Evolutionary conservation across 495 filamentous ascomycete genomes (phyloP), one percentile per base, ranked within the genome.

Genomic region (Penicillium bialowiezense): DNA sequence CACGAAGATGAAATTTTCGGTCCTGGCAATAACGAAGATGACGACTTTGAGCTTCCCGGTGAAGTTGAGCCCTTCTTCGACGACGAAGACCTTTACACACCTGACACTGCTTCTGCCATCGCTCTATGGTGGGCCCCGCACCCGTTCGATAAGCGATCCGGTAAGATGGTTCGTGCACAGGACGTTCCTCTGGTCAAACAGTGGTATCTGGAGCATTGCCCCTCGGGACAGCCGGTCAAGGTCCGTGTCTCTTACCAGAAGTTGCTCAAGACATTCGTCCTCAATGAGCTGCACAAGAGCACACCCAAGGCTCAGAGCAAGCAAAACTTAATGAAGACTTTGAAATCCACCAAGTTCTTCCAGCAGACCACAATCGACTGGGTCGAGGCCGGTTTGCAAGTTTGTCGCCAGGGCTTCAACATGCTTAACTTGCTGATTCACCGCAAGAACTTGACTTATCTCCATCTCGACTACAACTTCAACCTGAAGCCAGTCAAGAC

Each of bases 171-270:
- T 14, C 84, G 95, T 34, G 93, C 95, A 18, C 89, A 99, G 67
- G 95, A 99, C 69, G 93, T 99, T 17, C 90, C 95, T 7, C 74
- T 99, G 15, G 89, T 99, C 35, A 99, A 99, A 69, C 95, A 97
- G 63, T 97, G 90, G 90, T 99, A 99, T 61, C 74, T 97, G 23
- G 91, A 97, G 69, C 95, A 97, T 68, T 90, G 88, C 56, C 93
- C 91, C 26, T 83, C 87, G 54, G 88, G 89, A 24, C 91, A 97
- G 61, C 91, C 95, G 5, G 92, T 97, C 54, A 99, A 99, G 65
- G 91, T 97, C 38, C 83, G 95, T 56, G 95, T 99, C n/a, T 97
- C 95, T 1, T 99, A 99, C 66, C 95, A 99, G 66, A 99, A 99
- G 72, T 73, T 99, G 41, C 77, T 99, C 34, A 99, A 99, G 74